Evolutionary conservation across 2,329 filamentous ascomycete species (phyloP).

Genomic region (Aspergillus tanneri): DNA sequence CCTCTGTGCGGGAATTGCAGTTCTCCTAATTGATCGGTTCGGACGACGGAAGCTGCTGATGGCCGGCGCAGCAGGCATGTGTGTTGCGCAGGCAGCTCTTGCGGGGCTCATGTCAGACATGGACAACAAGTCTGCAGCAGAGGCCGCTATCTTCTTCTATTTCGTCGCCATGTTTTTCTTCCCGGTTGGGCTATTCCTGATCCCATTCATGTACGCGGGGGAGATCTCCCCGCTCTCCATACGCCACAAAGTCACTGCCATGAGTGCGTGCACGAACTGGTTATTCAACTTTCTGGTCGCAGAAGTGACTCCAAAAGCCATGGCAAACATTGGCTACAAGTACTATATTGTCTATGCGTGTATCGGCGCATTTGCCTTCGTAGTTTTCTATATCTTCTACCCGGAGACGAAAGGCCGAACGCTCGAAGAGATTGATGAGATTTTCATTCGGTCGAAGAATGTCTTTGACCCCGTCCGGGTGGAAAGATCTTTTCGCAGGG

Average conservation of each 20-base stretch:
- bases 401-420: constrained; percentile 65
- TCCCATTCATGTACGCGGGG: constrained; percentile 47
- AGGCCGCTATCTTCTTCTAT: constrained; percentile 45
- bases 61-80: constrained; percentile 42
- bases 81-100: too few species aligned
- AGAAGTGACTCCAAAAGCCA: constrained; percentile 21
- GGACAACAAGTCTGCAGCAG: constrained; percentile 32
- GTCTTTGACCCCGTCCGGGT: too few species aligned
- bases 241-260: too few species aligned
- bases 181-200: constrained; percentile 43
- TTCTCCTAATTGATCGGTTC: constrained; percentile 45
- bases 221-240: too few species aligned
- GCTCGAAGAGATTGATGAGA: constrained; percentile 65
- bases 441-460: too few species aligned
- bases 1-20: constrained; percentile 42
- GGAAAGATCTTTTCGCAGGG: too few species aligned
- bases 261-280: too few species aligned
- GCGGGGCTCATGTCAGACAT: too few species aligned
- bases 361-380: constrained; percentile 40
- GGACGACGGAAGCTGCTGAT: constrained; percentile 45
- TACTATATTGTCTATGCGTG: constrained; percentile 34
- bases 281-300: constrained; percentile 10
- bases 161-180: constrained; percentile 34
- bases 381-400: constrained; percentile 64
- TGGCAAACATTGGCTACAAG: constrained; percentile 33